phyloP scores from a whole-genome alignment of 2,329 filamentous ascomycete genomes.

The Aspergillus persii region DNA sequence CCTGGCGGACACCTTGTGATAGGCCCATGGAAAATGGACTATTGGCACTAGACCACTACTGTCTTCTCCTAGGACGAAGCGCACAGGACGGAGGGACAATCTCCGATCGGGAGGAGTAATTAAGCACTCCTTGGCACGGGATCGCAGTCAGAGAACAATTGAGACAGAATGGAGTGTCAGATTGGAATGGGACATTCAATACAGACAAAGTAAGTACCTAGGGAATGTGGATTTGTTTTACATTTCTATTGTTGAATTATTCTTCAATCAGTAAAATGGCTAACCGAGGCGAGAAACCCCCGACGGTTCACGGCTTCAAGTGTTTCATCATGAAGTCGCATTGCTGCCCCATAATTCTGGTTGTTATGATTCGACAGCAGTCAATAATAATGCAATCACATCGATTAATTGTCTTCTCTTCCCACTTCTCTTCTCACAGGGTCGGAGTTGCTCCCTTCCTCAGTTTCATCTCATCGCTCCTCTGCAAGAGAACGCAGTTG shows the following conservation, averaged over 20 bases:
- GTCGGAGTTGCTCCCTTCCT: background rate
- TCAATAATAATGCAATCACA: background rate
- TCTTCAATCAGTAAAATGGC: too few relatives aligned
- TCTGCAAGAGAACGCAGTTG: background rate
- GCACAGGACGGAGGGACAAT: background rate
- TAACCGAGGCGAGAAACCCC: background rate
- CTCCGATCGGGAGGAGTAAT: background rate
- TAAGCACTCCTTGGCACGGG: background rate
- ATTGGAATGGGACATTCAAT: background rate
- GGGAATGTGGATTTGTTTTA: too few relatives aligned
- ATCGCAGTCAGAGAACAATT: too few relatives aligned
- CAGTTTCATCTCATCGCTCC: background rate
- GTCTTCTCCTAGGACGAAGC: too few relatives aligned
- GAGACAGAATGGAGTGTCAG: background rate
- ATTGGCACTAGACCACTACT: too few relatives aligned
- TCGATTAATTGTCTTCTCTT: background rate
- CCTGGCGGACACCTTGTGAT: too few relatives aligned
- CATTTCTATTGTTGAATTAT: too few relatives aligned
- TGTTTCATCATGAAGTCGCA: background rate
- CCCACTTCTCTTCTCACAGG: background rate
- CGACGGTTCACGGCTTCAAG: background rate
- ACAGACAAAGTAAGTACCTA: too few relatives aligned
- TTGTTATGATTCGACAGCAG: background rate
- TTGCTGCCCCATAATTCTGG: too few relatives aligned
- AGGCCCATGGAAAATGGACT: too few relatives aligned